Base-by-base conservation (phyloP, 768 basidiomycete species). In the Phaffia tasmanica region DNA sequence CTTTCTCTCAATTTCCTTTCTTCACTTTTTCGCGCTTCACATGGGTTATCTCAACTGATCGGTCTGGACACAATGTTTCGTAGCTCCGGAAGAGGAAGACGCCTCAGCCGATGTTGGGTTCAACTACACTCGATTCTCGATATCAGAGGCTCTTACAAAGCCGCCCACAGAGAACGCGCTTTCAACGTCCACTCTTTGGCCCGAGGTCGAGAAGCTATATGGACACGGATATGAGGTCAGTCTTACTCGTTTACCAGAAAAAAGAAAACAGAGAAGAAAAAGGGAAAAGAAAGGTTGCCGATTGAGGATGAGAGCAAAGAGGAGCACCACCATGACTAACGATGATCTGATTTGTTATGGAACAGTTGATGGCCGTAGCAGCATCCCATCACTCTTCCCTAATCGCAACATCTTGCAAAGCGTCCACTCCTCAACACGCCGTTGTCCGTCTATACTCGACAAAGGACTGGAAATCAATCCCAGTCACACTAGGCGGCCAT, bases 191-290 rank as follows among this genome's bases (percentile, higher is more conserved):
- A 98, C 94, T 0, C 80, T 98, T 0, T 99, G 95, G 95, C 95
- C 94, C 0, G 95, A 99, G 78, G 79, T 84, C 1, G 95, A 98
- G 72, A 99, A 99, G 75, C 80, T 99, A 0, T 99, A 95, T 75
- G 95, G 94, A 5, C 95, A 98, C 76, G 92, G 94, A 51, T 98
- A 97, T 72, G 95, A 99, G 82, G 90, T 87, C 68, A 61, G 77
- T 57, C 27, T 69, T 32, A 51, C 56, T 18, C 48, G 59, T 30
- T 63, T 16, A 29, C 19, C 53, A 11, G 42, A 25, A 47, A 4
- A 11, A n/a, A n/a, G n/a, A n/a, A n/a, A n/a, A n/a, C n/a, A n/a
- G n/a, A n/a, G n/a, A n/a, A n/a, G n/a, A n/a, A n/a, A n/a, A n/a
- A n/a, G n/a, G n/a, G n/a, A n/a, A n/a, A n/a, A n/a, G n/a, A n/a